phyloP scores from a whole-genome alignment of 352 stramenopile genomes.

The Phytophthora pluvialis region DNA sequence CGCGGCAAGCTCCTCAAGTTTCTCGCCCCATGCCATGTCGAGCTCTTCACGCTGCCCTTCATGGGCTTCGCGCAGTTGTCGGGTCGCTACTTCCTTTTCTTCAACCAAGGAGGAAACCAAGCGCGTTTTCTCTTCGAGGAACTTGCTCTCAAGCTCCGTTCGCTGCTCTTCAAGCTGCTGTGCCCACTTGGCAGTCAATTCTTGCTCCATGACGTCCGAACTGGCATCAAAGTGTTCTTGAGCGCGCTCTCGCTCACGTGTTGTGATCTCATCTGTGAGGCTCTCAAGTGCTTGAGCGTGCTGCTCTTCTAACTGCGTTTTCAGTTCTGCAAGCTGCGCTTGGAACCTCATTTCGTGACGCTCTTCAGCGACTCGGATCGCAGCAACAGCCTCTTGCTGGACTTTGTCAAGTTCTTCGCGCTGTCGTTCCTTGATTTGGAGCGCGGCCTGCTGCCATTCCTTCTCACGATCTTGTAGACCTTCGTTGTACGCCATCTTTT shows the following conservation, averaged over 20 bases:
- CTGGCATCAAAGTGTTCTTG: slow-evolving; percentile 25
- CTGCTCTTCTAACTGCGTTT: slow-evolving; percentile 42
- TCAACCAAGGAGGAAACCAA: slow-evolving; percentile 5
- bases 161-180: slow-evolving; percentile 25
- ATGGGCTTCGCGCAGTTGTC: slow-evolving; percentile 21
- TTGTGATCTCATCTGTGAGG: slow-evolving; percentile 31
- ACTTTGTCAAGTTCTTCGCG: slow-evolving; percentile 70
- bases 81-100: slow-evolving; percentile 22
- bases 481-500: slow-evolving; percentile 61
- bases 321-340: slow-evolving; percentile 41
- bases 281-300: slow-evolving; percentile 27
- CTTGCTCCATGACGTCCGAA: slow-evolving; percentile 32
- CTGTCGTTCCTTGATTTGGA: slow-evolving; percentile 77
- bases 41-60: slow-evolving; percentile 24
- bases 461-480: slow-evolving; percentile 73
- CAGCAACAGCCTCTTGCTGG: slow-evolving; percentile 64
- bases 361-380: slow-evolving; percentile 72
- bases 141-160: slow-evolving; percentile 10
- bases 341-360: slow-evolving; percentile 59
- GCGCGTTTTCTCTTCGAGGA: slow-evolving; percentile 20
- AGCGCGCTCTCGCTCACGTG: slow-evolving; percentile 34
- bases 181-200: slow-evolving; percentile 22
- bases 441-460: slow-evolving; percentile 77
- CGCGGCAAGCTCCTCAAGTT: slow-evolving; percentile 19
- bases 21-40: slow-evolving; percentile 34